These are phyloP conservation scores for Suhomyces vadensis DNA, from an alignment of 805 yeast species.

Conservation along the genomic window DNA sequence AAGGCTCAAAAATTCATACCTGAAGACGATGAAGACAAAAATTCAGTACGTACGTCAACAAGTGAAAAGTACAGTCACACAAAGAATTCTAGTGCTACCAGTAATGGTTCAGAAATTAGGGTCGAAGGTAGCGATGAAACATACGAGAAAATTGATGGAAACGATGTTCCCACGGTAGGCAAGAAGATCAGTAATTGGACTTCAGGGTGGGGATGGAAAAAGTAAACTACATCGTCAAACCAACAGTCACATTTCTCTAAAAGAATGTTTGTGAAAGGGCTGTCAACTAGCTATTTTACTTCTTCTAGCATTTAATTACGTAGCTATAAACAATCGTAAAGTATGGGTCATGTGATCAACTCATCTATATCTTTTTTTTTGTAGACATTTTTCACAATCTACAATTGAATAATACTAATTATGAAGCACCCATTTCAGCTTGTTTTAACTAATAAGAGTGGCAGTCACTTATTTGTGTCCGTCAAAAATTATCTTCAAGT, in stretches of 20 bases:
- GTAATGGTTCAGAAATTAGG: conserved; percentile 1
- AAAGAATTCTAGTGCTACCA: not conserved
- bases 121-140: conserved; percentile 3
- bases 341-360: conserved; percentile 6
- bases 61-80: conserved; percentile 1
- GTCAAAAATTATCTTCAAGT: conserved; percentile 61
- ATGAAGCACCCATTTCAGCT: conserved; percentile 77
- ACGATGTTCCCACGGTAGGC: not conserved
- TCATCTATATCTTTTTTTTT: conserved; percentile 2
- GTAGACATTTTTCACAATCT: not conserved
- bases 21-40: conserved; percentile 5
- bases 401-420: not conserved
- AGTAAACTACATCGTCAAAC: too few species aligned
- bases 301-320: too few species aligned
- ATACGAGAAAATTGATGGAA: conserved; percentile 7
- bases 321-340: too few species aligned
- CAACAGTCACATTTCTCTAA: too few species aligned
- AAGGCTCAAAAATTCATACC: conserved; percentile 14
- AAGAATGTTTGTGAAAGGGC: too few species aligned
- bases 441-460: conserved; percentile 44
- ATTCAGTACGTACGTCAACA: not conserved
- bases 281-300: too few species aligned
- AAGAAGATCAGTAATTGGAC: conserved; percentile 11
- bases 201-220: conserved; percentile 20
- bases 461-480: conserved; percentile 53